These are phyloP conservation scores for Mychonastes homosphaera DNA, from an alignment of 139 green algal genomes.

Conservation along the genomic window DNA sequence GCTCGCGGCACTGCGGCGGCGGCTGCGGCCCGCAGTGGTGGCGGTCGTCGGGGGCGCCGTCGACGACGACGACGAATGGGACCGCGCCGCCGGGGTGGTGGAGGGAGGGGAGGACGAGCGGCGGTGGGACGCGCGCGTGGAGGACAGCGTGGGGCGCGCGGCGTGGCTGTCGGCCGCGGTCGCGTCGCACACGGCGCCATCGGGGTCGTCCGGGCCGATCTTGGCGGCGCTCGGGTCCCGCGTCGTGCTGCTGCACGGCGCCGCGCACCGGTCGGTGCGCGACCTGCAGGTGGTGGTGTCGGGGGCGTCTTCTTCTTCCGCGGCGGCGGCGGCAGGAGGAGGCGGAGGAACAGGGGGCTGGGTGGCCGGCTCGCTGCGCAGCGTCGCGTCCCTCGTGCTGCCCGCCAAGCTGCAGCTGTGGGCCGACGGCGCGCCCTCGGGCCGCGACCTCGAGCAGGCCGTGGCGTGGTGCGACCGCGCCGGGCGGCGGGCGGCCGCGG, in stretches of 20 bases:
- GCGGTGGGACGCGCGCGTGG: background rate
- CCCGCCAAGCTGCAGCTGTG: conserved; percentile 24
- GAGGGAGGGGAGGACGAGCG: background rate
- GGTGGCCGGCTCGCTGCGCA: conserved; percentile 17
- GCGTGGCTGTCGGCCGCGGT: conserved; percentile 13
- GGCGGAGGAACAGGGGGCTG: conserved; percentile 20
- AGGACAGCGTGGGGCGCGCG: background rate
- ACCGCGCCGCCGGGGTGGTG: conserved; percentile 18
- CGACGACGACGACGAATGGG: too few species aligned
- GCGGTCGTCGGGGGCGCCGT: too few species aligned
- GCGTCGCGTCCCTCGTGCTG: conserved; percentile 24
- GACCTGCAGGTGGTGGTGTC: conserved; percentile 12
- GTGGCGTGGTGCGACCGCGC: background rate
- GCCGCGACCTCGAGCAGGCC: conserved; percentile 8
- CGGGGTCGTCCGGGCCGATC: background rate
- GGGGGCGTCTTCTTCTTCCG: background rate
- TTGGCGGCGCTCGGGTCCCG: background rate
- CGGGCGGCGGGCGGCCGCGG: background rate
- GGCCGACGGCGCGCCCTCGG: background rate
- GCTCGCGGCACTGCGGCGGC: conserved; percentile 34
- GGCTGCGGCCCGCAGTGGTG: background rate
- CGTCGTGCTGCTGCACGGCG: conserved; percentile 15
- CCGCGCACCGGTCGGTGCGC: conserved; percentile 8
- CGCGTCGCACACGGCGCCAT: background rate
- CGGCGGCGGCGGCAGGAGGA: conserved; percentile 3